These are phyloP conservation scores for Fusarium subglutinans DNA, from an alignment of 2,329 filamentous ascomycete species.

Conservation along the genomic window DNA sequence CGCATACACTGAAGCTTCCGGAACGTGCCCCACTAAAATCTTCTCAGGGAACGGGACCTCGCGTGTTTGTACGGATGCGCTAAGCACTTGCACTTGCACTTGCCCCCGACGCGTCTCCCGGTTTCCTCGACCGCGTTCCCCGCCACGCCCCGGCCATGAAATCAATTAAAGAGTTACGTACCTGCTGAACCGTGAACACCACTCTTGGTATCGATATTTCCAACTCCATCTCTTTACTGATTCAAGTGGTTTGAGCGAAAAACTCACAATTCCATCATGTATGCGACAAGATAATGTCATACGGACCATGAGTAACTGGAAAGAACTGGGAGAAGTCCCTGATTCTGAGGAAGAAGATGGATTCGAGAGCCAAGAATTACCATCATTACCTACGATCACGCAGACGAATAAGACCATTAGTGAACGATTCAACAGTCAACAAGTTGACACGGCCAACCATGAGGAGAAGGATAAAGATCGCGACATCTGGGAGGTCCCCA, in stretches of 20 bases:
- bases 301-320: conserved; percentile 57
- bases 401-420: conserved; percentile 1
- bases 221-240: neutral
- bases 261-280: conserved; percentile 2
- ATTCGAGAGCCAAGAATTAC: conserved; percentile 50
- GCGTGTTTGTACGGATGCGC: neutral
- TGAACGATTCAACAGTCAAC: neutral
- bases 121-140: conserved; percentile 40
- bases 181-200: conserved; percentile 9
- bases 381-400: neutral
- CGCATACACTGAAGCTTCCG: conserved; percentile 3
- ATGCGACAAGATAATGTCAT: conserved; percentile 42
- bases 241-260: neutral
- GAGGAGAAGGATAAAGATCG: conserved; percentile 14
- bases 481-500: conserved; percentile 51
- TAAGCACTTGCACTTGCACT: neutral
- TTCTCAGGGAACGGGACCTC: neutral
- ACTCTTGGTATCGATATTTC: conserved; percentile 11
- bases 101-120: conserved; percentile 41
- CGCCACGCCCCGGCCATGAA: conserved; percentile 22
- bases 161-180: conserved; percentile 33
- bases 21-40: conserved; percentile 16
- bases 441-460: neutral
- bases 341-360: conserved; percentile 61
- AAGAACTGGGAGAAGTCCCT: conserved; percentile 60